These are phyloP conservation scores for Cryptococcus sp. DNA, from an alignment of 1,284 basidiomycete species.

Conservation along the genomic window DNA sequence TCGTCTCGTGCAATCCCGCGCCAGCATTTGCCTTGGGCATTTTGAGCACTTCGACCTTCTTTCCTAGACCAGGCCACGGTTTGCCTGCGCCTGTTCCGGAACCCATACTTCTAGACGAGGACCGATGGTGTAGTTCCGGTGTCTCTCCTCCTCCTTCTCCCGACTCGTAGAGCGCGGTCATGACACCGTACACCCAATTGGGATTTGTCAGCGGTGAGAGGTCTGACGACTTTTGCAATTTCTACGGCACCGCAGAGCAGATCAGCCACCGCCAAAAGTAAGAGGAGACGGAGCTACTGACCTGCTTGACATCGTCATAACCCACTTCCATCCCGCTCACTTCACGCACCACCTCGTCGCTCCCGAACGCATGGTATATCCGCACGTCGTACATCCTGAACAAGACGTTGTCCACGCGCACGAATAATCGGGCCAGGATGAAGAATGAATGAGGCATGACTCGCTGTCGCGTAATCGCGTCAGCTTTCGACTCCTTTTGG, in stretches of 20 bases:
- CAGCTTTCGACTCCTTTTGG: background rate
- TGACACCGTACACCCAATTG: constrained; percentile 76
- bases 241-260: constrained; percentile 57
- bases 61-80: constrained; percentile 77
- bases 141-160: background rate
- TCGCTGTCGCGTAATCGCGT: constrained; percentile 61
- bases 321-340: constrained; percentile 84
- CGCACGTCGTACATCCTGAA: constrained; percentile 90
- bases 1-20: too few relatives aligned
- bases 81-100: constrained; percentile 36
- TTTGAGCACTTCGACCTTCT: constrained; percentile 36
- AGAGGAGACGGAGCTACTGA: constrained; percentile 51
- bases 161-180: constrained; percentile 53
- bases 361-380: constrained; percentile 78
- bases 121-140: constrained; percentile 11
- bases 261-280: background rate
- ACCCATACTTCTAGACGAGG: constrained; percentile 53
- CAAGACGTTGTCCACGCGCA: constrained; percentile 92
- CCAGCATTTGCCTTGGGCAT: constrained; percentile 13
- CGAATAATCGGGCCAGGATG: constrained; percentile 85
- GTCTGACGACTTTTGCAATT: constrained; percentile 77
- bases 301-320: constrained; percentile 77
- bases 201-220: constrained; percentile 86
- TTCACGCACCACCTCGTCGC: constrained; percentile 70
- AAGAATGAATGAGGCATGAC: constrained; percentile 98